phyloP scores from a whole-genome alignment of 2,329 filamentous ascomycete species.

The Curvularia sp. region DNA sequence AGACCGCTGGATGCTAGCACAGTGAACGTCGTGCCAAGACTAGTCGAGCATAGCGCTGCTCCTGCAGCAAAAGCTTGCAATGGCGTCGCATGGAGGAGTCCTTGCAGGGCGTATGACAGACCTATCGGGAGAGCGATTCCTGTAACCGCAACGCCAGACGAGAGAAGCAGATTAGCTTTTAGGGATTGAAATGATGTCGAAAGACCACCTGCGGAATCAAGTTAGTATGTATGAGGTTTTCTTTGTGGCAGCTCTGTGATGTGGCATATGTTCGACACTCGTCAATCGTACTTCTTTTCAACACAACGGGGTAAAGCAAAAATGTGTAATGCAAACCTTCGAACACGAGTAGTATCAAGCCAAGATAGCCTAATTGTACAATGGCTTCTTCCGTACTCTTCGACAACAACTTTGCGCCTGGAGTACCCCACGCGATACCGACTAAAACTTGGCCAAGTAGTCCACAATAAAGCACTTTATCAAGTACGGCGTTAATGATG shows the following conservation, averaged over 20 bases:
- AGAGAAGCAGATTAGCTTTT: constrained; percentile 67
- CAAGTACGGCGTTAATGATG: constrained; percentile 62
- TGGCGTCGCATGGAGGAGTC: constrained; percentile 58
- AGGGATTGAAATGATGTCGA: constrained; percentile 62
- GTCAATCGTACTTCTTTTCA: too few relatives aligned
- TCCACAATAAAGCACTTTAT: constrained; percentile 70
- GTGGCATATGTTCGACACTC: too few relatives aligned
- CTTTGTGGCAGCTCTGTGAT: too few relatives aligned
- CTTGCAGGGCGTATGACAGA: constrained; percentile 67
- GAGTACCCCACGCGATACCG: constrained; percentile 73
- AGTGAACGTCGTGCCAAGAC: constrained; percentile 73
- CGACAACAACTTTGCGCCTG: constrained; percentile 67
- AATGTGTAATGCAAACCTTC: constrained; percentile 59
- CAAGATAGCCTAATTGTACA: constrained; percentile 73
- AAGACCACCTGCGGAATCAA: constrained; percentile 60
- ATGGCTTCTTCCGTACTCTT: constrained; percentile 61
- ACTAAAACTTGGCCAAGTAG: constrained; percentile 75
- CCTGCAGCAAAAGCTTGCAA: constrained; percentile 75
- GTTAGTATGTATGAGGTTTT: neutral
- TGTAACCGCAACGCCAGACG: constrained; percentile 67
- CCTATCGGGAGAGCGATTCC: constrained; percentile 70
- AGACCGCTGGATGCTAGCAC: constrained; percentile 68
- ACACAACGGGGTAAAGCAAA: neutral
- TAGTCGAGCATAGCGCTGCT: constrained; percentile 76
- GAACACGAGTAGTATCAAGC: constrained; percentile 74